A percentile compares a stretch with the other conserved stretches of the same genome.
phyloP scores from a whole-genome alignment of 148 eudicot species.

The Persicaria maculosa region DNA sequence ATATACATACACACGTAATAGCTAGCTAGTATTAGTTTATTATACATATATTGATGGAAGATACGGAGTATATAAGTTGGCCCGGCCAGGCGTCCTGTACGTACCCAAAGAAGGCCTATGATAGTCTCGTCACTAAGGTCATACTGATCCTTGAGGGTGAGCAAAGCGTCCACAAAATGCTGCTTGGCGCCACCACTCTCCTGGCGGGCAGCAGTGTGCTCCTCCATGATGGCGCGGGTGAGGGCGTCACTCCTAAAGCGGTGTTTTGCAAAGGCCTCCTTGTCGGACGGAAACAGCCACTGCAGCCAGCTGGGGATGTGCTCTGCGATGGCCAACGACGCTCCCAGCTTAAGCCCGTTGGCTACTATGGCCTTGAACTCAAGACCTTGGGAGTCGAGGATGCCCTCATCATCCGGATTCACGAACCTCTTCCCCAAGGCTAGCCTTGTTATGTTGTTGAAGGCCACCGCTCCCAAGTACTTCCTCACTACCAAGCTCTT shows the following conservation, averaged over 20 bases:
- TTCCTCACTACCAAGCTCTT: constrained; percentile 46
- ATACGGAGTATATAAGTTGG: too few species aligned
- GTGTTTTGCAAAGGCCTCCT: constrained; percentile 18
- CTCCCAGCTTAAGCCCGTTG: constrained; percentile 22
- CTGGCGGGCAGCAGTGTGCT: constrained; percentile 17
- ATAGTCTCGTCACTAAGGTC: constrained; percentile 32
- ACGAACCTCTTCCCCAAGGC: constrained; percentile 65
- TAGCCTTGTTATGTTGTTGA: constrained; percentile 84
- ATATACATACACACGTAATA: too few species aligned
- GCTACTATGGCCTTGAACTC: constrained; percentile 24
- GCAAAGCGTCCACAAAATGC: constrained; percentile 33
- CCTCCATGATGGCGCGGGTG: constrained; percentile 22
- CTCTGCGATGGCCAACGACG: constrained; percentile 20
- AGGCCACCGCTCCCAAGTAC: constrained; percentile 65
- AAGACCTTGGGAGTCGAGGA: constrained; percentile 20
- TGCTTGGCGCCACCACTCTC: constrained; percentile 17
- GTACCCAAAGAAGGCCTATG: constrained; percentile 30
- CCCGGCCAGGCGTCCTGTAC: too few species aligned
- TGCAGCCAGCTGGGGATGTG: constrained; percentile 25
- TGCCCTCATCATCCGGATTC: constrained; percentile 17
- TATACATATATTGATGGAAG: too few species aligned
- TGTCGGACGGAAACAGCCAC: constrained; percentile 19
- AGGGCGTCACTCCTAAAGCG: constrained; percentile 16
- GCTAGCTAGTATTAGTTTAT: too few species aligned
- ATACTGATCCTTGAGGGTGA: constrained; percentile 27